A percentile compares a stretch with the other conserved stretches of the same genome.
phyloP scores from a whole-genome alignment of 148 eudicot species.

The Heliosperma pusillum region DNA sequence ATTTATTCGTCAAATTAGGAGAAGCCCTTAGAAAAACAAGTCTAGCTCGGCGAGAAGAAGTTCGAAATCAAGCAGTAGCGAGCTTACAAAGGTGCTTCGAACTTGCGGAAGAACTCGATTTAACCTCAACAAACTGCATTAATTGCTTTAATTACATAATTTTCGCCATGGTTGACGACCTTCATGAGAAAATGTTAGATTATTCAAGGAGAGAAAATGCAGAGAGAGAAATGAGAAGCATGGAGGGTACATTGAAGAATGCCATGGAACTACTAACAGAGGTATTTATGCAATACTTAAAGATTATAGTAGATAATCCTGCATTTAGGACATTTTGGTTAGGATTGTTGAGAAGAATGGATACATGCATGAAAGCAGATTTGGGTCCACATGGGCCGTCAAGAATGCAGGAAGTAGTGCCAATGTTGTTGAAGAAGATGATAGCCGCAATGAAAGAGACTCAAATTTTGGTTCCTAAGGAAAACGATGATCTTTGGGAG shows the following conservation, averaged over 20 bases:
- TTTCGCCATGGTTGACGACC: constrained; percentile 88
- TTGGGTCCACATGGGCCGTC: constrained; percentile 65
- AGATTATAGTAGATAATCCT: constrained; percentile 42
- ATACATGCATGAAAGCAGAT: constrained; percentile 87
- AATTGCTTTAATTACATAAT: constrained; percentile 62
- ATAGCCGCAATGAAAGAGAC: constrained; percentile 63
- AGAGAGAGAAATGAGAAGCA: constrained; percentile 83
- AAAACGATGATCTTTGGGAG: constrained; percentile 89
- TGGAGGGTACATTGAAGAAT: constrained; percentile 74
- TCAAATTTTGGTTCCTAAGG: constrained; percentile 48
- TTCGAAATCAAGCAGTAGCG: constrained; percentile 69
- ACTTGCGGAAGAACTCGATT: constrained; percentile 56
- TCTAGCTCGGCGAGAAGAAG: constrained; percentile 83
- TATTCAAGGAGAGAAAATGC: constrained; percentile 80
- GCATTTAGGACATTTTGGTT: constrained; percentile 74
- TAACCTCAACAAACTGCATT: constrained; percentile 50
- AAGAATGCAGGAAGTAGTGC: constrained; percentile 59
- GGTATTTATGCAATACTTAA: constrained; percentile 60
- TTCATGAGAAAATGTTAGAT: constrained; percentile 88
- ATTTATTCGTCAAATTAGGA: constrained; percentile 65
- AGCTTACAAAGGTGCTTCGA: constrained; percentile 62
- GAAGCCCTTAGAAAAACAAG: constrained; percentile 73
- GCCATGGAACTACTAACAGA: constrained; percentile 81
- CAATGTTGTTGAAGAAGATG: constrained; percentile 58
- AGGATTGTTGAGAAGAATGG: constrained; percentile 84